A percentile compares a stretch with the other conserved stretches of the same genome.
Evolutionary conservation across 257 asterid genomes (phyloP).

Genomic region (Primulina eburnea): DNA sequence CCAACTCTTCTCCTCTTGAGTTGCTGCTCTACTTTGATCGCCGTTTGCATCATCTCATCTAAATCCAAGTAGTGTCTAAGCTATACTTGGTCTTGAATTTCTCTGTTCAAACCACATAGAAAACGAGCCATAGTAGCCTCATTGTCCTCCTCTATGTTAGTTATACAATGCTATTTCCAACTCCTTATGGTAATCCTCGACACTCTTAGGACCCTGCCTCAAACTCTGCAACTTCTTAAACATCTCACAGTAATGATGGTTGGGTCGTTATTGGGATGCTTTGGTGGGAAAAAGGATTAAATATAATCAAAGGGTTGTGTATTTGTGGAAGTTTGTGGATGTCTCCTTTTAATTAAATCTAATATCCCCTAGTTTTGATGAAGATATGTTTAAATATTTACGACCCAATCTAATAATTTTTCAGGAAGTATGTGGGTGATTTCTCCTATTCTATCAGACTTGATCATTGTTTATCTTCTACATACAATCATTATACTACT

Average conservation of each 20-base stretch:
- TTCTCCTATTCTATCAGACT: not conserved
- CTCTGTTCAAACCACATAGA: too few relatives aligned
- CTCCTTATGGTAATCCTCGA: too few relatives aligned
- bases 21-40: too few relatives aligned
- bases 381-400: slow-evolving; percentile 7
- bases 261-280: not conserved
- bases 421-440: not conserved
- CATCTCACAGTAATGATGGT: not conserved
- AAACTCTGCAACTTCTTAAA: too few relatives aligned
- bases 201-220: too few relatives aligned
- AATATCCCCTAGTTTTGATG: not conserved
- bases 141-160: too few relatives aligned
- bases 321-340: not conserved
- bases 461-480: not conserved
- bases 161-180: too few relatives aligned
- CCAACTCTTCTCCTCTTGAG: too few relatives aligned
- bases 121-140: too few relatives aligned
- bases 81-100: too few relatives aligned
- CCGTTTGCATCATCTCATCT: too few relatives aligned
- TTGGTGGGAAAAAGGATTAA: not conserved
- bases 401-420: not conserved
- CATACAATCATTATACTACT: not conserved
- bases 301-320: not conserved
- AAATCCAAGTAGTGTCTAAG: too few relatives aligned
- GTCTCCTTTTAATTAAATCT: not conserved